phyloP scores from a whole-genome alignment of 2,329 filamentous ascomycete species.

The Ceratocystis lukuohia region DNA sequence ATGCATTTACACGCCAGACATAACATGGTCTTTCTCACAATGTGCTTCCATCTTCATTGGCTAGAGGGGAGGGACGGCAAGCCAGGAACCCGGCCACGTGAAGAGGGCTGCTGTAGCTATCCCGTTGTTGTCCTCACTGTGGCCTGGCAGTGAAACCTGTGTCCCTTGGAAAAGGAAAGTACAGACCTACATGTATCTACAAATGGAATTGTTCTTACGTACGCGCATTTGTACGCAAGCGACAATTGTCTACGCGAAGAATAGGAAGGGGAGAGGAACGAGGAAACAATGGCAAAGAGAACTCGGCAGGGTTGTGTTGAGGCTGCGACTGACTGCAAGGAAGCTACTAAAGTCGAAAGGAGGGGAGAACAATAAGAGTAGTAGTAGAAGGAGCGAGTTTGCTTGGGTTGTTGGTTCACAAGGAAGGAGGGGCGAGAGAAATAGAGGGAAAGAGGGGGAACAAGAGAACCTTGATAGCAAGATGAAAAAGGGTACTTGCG shows the following conservation, averaged over 20 bases:
- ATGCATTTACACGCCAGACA: not conserved
- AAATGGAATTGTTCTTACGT: too few relatives aligned
- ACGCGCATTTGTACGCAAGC: too few relatives aligned
- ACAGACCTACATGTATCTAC: not conserved
- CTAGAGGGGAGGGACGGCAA: not conserved
- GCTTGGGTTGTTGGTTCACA: not conserved
- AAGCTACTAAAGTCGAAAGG: not conserved
- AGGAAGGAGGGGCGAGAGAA: not conserved
- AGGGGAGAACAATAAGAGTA: not conserved
- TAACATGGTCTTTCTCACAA: not conserved
- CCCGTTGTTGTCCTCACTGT: not conserved
- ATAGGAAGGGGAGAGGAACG: not conserved
- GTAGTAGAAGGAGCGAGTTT: not conserved
- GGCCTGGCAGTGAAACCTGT: not conserved
- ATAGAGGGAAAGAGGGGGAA: not conserved
- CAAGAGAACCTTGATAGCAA: constrained; percentile 2
- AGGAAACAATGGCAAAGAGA: not conserved
- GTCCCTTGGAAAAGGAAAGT: not conserved
- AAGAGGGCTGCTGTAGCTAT: not conserved
- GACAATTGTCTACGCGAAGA: too few relatives aligned
- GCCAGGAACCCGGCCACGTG: not conserved
- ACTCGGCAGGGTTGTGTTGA: not conserved
- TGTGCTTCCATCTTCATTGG: not conserved
- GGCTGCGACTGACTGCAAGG: not conserved
- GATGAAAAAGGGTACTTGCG: not conserved